Base-by-base conservation (phyloP, 2,329 filamentous ascomycete species). In the Epichloe coenophiala region DNA sequence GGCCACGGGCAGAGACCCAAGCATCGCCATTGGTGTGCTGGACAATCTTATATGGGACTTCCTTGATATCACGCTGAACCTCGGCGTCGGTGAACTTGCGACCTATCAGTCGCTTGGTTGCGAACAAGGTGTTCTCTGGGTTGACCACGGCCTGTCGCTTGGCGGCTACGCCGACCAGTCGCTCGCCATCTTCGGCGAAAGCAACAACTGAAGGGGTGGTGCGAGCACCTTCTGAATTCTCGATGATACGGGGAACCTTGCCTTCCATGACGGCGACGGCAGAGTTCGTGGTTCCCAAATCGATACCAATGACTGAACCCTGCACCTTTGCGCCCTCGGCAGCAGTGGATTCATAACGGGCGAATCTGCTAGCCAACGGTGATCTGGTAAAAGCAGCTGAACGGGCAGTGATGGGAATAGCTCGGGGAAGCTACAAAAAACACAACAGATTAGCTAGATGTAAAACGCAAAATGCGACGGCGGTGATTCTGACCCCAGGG, bases 141-240 rank as follows among this genome's bases (percentile, higher is more conserved):
- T 97, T 97, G 64, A 97, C 90, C 61, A 96, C 91, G 57, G 90
- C 91, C 76, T 97, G 91, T 66, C 90, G 89, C 82, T 97, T 97
- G 63, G 91, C 91, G 56, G 91, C 88, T 60, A 96, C 89, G 85
- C 91, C 91, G 59, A 97, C 91, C 56, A 97, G 79, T 66, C 91
- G 86, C 80, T 97, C 91, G 59, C 90, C 90, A 68, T 95, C 89
- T 74, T 94, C 85, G 58, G 90, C 84, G 70, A 97, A 97, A 62
- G 87, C 93, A 58, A 97, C 91, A 52, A 96, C 89, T 52, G 91
- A 97, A 48, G 91, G 66, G 19, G 66, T 68, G 31, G 66, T 68
- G 56, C 66, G 66, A 53, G 66, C 66, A 89, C 88, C 90, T 78
- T 97, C 91, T 31, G 90, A 77, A 80, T 97, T 97, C 74, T 96